Base-by-base conservation (phyloP, 805 yeast species). In the Jamesozyma lodderae region DNA sequence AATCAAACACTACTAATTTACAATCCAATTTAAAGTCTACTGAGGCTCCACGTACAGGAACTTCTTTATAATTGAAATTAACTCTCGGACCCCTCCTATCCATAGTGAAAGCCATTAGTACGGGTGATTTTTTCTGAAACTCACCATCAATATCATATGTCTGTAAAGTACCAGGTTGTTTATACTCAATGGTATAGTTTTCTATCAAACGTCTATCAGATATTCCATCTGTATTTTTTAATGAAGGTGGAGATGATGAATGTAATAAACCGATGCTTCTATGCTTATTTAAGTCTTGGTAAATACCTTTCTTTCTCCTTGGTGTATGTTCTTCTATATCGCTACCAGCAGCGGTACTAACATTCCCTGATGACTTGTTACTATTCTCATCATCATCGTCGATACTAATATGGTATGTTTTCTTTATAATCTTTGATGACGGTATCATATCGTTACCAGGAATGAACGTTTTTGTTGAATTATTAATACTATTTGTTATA, bases 11-110 rank as follows among this genome's bases (percentile, higher is more conserved):
- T 10, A 48, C 25, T 23, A 16, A 24, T 20, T 46, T 39, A 33
- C 57, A 51, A 24, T 53, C 57, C n/a, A 25, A 23, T 19, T 33
- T 27, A 13, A 51, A 40, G 32, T 49, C 44, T 4, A 53, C 23
- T 19, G 42, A 44, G 7, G 51, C 31, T 21, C 41, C 43, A 4
- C 40, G 39, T 5, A 52, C 45, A 5, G 31, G 42, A 14, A 25
- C 26, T 21, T 42, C 41, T 23, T 42, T 40, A 28, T 41, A 38
- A 7, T 33, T 43, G n/a, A 55, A 48, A 9, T 35, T 22, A 6
- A 49, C 34, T 22, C 45, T 29, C 9, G 35, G 28, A 13, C 45
- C 41, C 1, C 48, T 50, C 18, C 36, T 38, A 31, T 51, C 49
- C 16, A 25, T 36, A n/a, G 29, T 28, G 30, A 50, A 46, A 3